These are phyloP conservation scores for Lentinus polychrous DNA, from an alignment of 1,284 basidiomycete species.

Conservation along the genomic window DNA sequence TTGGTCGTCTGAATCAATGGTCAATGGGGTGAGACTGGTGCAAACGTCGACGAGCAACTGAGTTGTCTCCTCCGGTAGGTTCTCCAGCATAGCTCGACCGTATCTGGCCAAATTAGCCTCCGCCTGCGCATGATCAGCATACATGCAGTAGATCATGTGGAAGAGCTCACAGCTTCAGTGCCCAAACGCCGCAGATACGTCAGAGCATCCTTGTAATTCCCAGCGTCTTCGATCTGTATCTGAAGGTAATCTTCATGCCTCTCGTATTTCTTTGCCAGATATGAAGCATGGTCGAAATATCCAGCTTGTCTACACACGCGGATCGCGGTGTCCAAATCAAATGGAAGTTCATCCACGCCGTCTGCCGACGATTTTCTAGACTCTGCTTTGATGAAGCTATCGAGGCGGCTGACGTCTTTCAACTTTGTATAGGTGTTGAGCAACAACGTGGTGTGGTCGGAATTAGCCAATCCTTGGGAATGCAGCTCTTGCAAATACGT, in stretches of 20 bases:
- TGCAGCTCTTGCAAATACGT: constrained; percentile 96
- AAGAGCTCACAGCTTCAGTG: constrained; percentile 59
- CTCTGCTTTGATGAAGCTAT: constrained; percentile 89
- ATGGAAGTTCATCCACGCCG: constrained; percentile 66
- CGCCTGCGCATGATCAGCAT: constrained; percentile 37
- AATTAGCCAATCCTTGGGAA: constrained; percentile 82
- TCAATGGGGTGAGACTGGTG: constrained; percentile 56
- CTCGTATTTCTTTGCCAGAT: constrained; percentile 88
- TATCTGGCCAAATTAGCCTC: constrained; percentile 82
- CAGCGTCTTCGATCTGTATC: constrained; percentile 92
- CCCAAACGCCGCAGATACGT: constrained; percentile 76
- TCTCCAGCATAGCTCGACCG: constrained; percentile 77
- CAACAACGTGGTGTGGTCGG: constrained; percentile 94
- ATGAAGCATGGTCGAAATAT: constrained; percentile 92
- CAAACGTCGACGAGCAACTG: constrained; percentile 90
- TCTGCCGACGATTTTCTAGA: constrained; percentile 34
- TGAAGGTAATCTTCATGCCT: constrained; percentile 90
- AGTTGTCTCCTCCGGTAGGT: constrained; percentile 83
- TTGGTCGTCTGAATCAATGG: constrained; percentile 36
- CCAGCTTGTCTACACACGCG: constrained; percentile 94
- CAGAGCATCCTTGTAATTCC: constrained; percentile 78
- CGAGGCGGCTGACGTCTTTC: constrained; percentile 83
- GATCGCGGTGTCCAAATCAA: constrained; percentile 96
- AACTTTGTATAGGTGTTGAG: constrained; percentile 97
- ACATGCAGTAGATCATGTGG: not conserved